These are phyloP conservation scores for Candida stauntonica DNA, from an alignment of 805 yeast genomes.

Conservation along the genomic window DNA sequence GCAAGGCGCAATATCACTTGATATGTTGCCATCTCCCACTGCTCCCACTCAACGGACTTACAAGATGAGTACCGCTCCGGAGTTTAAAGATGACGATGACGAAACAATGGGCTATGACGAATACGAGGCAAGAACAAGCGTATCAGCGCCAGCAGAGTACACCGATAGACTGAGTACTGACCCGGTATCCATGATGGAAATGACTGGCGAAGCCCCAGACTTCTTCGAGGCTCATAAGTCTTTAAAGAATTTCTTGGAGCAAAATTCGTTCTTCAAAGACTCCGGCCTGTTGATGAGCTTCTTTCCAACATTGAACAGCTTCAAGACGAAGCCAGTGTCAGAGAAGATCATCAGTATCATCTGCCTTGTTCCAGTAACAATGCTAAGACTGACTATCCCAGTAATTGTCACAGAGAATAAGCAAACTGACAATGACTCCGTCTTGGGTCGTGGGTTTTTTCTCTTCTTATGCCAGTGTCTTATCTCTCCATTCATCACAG, in stretches of 20 bases:
- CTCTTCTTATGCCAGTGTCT: conserved; percentile 30
- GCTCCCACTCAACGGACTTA: too few species aligned
- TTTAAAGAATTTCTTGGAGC: conserved; percentile 5
- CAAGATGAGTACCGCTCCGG: conserved; percentile 23
- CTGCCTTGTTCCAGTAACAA: conserved; percentile 32
- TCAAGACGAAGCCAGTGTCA: conserved; percentile 22
- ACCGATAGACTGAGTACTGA: conserved; percentile 9
- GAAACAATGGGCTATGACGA: conserved; percentile 8
- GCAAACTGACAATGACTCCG: conserved; percentile 17
- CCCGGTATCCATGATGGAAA: conserved; percentile 1
- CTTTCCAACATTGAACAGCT: conserved; percentile 32
- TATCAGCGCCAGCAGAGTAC: conserved; percentile 18
- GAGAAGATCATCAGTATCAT: conserved; percentile 29
- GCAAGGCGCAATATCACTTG: conserved; percentile 13
- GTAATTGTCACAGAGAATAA: conserved; percentile 27
- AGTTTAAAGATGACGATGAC: conserved; percentile 13
- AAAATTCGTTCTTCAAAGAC: conserved; percentile 2
- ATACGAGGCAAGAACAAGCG: conserved; percentile 17
- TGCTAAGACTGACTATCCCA: conserved; percentile 35
- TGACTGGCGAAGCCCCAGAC: conserved; percentile 11
- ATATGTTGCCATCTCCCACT: too few species aligned
- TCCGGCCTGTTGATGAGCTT: conserved; percentile 8
- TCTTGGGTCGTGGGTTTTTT: conserved; percentile 19
- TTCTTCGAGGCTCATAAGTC: conserved; percentile 13
- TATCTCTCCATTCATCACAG: conserved; percentile 27